Conservation (phyloP, 495 filamentous ascomycete genomes). For the Corynascus novoguineensis region DNA sequence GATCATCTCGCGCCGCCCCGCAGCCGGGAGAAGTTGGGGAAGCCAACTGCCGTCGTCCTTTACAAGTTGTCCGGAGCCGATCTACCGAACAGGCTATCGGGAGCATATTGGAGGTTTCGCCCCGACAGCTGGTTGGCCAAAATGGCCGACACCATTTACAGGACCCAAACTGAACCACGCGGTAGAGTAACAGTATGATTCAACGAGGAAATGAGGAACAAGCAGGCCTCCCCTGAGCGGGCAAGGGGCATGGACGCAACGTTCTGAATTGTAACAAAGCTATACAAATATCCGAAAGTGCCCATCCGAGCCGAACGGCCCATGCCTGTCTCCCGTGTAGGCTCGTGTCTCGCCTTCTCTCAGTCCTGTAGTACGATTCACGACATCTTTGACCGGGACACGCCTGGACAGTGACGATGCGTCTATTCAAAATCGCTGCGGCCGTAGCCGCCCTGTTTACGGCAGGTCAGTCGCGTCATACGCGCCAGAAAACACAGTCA, state of each 20-base stretch:
- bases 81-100: slow-evolving; percentile 30
- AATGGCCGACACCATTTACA: not conserved
- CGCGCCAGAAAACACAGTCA: not conserved
- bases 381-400: not conserved
- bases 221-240: not conserved
- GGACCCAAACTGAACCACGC: not conserved
- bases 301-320: too few relatives aligned
- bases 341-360: not conserved
- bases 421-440: not conserved
- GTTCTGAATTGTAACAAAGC: not conserved
- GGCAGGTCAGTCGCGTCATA: slow-evolving; percentile 22
- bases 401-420: not conserved
- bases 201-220: not conserved
- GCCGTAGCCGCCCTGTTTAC: slow-evolving; percentile 22
- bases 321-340: too few relatives aligned
- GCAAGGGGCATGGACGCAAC: not conserved
- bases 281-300: not conserved
- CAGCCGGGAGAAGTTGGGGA: slow-evolving; percentile 1
- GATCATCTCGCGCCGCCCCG: not conserved
- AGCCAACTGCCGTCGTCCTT: slow-evolving; percentile 14
- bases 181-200: not conserved
- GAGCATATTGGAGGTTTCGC: slow-evolving; percentile 17
- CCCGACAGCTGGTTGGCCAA: slow-evolving; percentile 17
- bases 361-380: not conserved
- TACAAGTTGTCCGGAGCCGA: slow-evolving; percentile 12